Evolutionary conservation across 2,329 filamentous ascomycete species (phyloP).

Genomic region (Colletotrichum endophyticum): DNA sequence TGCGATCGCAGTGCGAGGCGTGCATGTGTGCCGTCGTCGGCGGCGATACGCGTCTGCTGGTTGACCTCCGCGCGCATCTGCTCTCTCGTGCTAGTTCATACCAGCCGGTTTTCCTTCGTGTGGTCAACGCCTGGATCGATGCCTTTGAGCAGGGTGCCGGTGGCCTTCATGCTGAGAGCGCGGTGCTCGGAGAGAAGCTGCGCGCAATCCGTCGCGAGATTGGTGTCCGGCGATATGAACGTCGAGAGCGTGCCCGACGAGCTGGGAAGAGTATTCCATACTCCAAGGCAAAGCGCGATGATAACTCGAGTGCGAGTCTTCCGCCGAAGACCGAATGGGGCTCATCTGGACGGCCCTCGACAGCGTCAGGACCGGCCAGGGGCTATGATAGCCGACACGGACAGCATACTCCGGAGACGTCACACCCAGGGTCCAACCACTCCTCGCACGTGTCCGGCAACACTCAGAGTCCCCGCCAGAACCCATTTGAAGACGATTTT

Average conservation of each 20-base stretch:
- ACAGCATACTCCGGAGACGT: neutral
- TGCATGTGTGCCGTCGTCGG: constrained; percentile 58
- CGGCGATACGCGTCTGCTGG: constrained; percentile 42
- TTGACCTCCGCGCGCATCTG: constrained; percentile 50
- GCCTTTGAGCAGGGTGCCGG: constrained; percentile 27
- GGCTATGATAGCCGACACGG: neutral
- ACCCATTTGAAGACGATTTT: neutral
- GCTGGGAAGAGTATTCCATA: neutral
- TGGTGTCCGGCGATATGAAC: constrained; percentile 11
- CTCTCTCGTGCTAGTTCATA: constrained; percentile 36
- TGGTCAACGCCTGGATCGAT: constrained; percentile 51
- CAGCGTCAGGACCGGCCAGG: neutral
- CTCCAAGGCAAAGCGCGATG: neutral
- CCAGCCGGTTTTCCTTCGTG: constrained; percentile 39
- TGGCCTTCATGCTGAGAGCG: neutral
- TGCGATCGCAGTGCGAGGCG: constrained; percentile 51
- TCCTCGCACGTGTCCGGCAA: neutral
- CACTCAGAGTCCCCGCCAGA: neutral
- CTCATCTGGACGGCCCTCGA: neutral
- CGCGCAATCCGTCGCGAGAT: neutral
- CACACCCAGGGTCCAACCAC: neutral
- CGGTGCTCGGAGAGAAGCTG: constrained; percentile 2
- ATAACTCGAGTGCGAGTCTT: neutral
- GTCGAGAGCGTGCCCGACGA: neutral
- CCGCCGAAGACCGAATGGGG: neutral